Conservation (phyloP, 768 basidiomycete species). For the Boletus patriciae region DNA sequence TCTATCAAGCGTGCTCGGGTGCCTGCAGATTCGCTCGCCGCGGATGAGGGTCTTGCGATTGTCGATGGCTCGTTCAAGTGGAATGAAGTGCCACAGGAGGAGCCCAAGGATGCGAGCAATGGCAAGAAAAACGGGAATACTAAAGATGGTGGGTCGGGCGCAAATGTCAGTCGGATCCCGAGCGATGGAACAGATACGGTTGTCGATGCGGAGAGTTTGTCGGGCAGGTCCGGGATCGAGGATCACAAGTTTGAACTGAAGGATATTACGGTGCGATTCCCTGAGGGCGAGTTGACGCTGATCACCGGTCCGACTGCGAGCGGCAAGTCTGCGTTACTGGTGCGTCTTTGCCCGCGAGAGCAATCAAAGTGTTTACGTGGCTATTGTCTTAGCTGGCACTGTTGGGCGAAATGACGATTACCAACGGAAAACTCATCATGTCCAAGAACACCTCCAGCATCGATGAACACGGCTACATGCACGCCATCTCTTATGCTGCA, state of each 20-base stretch:
- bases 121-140: slow-evolving; percentile 17
- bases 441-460: slow-evolving; percentile 51
- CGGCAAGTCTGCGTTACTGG: slow-evolving; percentile 51
- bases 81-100: slow-evolving; percentile 46
- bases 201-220: slow-evolving; percentile 19
- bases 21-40: slow-evolving; percentile 23
- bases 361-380: neutral
- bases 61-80: slow-evolving; percentile 55
- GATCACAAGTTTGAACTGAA: slow-evolving; percentile 43
- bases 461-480: slow-evolving; percentile 61
- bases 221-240: slow-evolving; percentile 12
- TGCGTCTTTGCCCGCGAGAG: slow-evolving; percentile 13
- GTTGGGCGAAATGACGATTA: slow-evolving; percentile 41
- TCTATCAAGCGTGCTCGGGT: slow-evolving; percentile 45
- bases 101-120: slow-evolving; percentile 23
- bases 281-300: slow-evolving; percentile 46
- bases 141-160: neutral
- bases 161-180: neutral
- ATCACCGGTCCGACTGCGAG: slow-evolving; percentile 49
- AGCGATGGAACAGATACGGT: slow-evolving; percentile 9
- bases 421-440: slow-evolving; percentile 38
- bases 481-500: slow-evolving; percentile 67
- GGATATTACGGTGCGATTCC: slow-evolving; percentile 48
- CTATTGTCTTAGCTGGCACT: slow-evolving; percentile 29
- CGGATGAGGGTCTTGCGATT: slow-evolving; percentile 45